Conservation (phyloP, 148 eudicot genomes). For the Heliamphora exappendiculata region DNA sequence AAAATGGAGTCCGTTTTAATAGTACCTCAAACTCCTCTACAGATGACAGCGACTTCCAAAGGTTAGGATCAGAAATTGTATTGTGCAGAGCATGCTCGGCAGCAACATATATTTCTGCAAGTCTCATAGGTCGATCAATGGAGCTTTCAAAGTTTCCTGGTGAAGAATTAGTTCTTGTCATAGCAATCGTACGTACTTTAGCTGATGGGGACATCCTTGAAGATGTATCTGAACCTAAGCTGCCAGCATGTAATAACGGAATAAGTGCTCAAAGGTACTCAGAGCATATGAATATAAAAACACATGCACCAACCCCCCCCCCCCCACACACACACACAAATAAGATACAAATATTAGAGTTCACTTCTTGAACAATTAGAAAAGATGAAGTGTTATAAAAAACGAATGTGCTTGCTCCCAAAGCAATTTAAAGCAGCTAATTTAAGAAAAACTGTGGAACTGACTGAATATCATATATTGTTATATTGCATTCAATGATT, state of each 20-base stretch:
- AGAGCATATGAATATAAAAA: constrained; percentile 8
- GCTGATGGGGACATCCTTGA: constrained; percentile 26
- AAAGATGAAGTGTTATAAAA: not conserved
- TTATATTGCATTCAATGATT: constrained; percentile 1
- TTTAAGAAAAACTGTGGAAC: not conserved
- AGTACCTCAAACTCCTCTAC: constrained; percentile 80
- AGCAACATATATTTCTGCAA: constrained; percentile 87
- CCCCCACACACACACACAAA: not conserved
- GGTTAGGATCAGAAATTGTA: constrained; percentile 65
- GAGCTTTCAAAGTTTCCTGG: constrained; percentile 82
- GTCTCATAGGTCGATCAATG: constrained; percentile 79
- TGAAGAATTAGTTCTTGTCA: constrained; percentile 73
- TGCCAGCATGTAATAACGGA: constrained; percentile 31
- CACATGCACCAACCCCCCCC: not conserved
- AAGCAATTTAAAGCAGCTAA: not conserved
- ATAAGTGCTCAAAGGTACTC: constrained; percentile 18
- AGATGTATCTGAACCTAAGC: constrained; percentile 43
- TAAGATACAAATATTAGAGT: not conserved
- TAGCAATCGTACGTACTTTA: constrained; percentile 38
- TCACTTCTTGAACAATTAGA: not conserved
- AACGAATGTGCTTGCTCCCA: not conserved
- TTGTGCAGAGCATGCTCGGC: constrained; percentile 77
- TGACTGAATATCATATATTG: not conserved
- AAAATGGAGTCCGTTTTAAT: not conserved
- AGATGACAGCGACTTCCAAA: constrained; percentile 74